These are phyloP conservation scores for Botrytis aclada DNA, from an alignment of 2,329 filamentous ascomycete species.

Conservation along the genomic window DNA sequence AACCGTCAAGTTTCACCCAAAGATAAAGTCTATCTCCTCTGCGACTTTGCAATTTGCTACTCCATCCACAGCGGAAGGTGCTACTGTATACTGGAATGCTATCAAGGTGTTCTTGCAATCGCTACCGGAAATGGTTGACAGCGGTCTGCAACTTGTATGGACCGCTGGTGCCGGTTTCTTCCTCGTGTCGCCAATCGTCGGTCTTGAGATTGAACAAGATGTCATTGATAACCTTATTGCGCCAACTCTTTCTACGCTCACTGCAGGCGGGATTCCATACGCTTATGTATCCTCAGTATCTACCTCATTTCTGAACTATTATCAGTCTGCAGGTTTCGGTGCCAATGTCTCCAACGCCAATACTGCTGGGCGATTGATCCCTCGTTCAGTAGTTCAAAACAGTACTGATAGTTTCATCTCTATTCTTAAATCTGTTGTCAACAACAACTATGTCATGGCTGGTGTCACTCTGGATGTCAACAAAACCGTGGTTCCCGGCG, in stretches of 20 bases:
- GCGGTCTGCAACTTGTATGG: conserved; percentile 8
- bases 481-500: not conserved
- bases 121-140: conserved; percentile 8
- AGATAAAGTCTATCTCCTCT: not conserved
- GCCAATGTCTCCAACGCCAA: not conserved
- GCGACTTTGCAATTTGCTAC: conserved; percentile 15
- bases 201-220: not conserved
- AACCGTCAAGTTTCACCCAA: conserved; percentile 37
- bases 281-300: conserved; percentile 2
- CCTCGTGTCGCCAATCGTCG: not conserved
- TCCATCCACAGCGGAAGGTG: not conserved
- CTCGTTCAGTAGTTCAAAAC: conserved; percentile 6
- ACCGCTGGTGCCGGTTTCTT: not conserved
- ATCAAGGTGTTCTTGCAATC: conserved; percentile 13
- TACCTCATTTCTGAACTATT: not conserved
- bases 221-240: not conserved
- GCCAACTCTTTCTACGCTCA: conserved; percentile 1
- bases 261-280: not conserved
- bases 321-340: conserved; percentile 1
- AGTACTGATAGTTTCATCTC: not conserved
- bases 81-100: conserved; percentile 7
- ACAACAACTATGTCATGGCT: conserved; percentile 10
- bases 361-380: not conserved
- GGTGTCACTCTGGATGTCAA: conserved; percentile 19
- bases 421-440: not conserved